Evolutionary conservation across 108 stramenopile genomes (phyloP).

Genomic region (Cyclotella sp.): DNA sequence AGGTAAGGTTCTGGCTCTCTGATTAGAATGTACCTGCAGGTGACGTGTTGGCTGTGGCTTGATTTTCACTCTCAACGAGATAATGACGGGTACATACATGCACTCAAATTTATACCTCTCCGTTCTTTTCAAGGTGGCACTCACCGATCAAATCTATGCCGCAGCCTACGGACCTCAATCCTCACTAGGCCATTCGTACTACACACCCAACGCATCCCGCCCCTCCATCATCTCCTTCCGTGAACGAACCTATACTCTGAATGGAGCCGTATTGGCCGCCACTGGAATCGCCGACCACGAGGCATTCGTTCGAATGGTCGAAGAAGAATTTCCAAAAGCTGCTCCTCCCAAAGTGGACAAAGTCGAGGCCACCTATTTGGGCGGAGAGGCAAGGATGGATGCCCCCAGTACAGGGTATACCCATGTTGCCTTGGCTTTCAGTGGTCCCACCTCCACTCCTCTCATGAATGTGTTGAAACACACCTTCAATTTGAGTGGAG

Average conservation of each 20-base stretch:
- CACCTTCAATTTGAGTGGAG: slow-evolving; percentile 57
- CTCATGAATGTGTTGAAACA: slow-evolving; percentile 77
- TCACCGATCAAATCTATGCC: slow-evolving; percentile 85
- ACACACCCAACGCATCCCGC: slow-evolving; percentile 58
- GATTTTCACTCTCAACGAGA: no score
- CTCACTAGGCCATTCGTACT: slow-evolving; percentile 78
- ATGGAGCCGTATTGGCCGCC: slow-evolving; percentile 83
- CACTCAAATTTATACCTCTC: no score
- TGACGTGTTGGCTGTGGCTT: no score
- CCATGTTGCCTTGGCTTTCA: slow-evolving; percentile 85
- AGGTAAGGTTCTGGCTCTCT: slow-evolving; percentile 36
- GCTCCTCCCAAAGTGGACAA: slow-evolving; percentile 35
- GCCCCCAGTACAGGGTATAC: slow-evolving; percentile 78
- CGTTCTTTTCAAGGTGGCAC: slow-evolving; percentile 51
- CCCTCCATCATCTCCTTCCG: slow-evolving; percentile 76
- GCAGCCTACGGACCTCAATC: slow-evolving; percentile 87
- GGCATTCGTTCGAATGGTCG: slow-evolving; percentile 79
- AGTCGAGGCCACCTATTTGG: slow-evolving; percentile 58
- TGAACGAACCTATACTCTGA: slow-evolving; percentile 70
- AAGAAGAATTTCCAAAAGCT: slow-evolving; percentile 61
- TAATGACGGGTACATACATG: no score
- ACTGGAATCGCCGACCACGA: slow-evolving; percentile 85
- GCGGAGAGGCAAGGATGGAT: slow-evolving; percentile 80
- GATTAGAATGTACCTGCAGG: no score
- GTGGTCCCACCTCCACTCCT: slow-evolving; percentile 55